These are phyloP conservation scores for Microsporum ferrugineum DNA, from an alignment of 2,329 filamentous ascomycete species.

Conservation along the genomic window DNA sequence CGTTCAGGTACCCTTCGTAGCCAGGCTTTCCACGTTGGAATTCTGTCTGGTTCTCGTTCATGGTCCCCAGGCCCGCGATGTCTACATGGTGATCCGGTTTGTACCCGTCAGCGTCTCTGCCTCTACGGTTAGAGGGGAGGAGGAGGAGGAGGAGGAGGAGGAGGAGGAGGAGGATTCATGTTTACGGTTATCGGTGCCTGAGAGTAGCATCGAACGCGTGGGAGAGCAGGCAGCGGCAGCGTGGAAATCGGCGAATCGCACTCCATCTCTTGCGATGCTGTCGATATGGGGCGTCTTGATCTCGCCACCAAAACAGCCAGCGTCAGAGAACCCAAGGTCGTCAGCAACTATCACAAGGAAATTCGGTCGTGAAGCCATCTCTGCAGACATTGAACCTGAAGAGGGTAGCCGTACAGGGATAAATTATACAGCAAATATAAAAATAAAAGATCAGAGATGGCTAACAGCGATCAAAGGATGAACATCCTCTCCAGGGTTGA, in stretches of 20 bases:
- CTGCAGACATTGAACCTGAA: no score
- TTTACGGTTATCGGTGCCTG: conserved; percentile 50
- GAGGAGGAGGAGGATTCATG: conserved; percentile 15
- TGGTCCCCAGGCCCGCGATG: conserved; percentile 44
- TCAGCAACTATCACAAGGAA: conserved; percentile 50
- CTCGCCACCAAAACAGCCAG: conserved; percentile 49
- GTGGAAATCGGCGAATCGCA: conserved; percentile 55
- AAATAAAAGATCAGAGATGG: no score
- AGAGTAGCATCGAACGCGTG: conserved; percentile 55
- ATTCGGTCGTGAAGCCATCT: conserved; percentile 33
- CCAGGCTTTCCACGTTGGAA: conserved; percentile 49
- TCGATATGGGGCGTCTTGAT: conserved; percentile 51
- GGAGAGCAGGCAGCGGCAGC: conserved; percentile 55
- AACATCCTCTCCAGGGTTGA: neutral
- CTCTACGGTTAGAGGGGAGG: neutral
- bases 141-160: neutral
- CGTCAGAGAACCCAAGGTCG: conserved; percentile 50
- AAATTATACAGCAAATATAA: no score
- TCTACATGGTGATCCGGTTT: conserved; percentile 16
- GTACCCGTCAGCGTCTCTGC: neutral
- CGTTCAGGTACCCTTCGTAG: conserved; percentile 54
- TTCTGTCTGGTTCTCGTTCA: conserved; percentile 45
- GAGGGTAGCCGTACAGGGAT: no score
- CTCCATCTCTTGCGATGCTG: conserved; percentile 39
- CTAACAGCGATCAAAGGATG: neutral